These are phyloP conservation scores for Cyberlindnera japonica DNA, from an alignment of 805 yeast genomes.

Conservation along the genomic window DNA sequence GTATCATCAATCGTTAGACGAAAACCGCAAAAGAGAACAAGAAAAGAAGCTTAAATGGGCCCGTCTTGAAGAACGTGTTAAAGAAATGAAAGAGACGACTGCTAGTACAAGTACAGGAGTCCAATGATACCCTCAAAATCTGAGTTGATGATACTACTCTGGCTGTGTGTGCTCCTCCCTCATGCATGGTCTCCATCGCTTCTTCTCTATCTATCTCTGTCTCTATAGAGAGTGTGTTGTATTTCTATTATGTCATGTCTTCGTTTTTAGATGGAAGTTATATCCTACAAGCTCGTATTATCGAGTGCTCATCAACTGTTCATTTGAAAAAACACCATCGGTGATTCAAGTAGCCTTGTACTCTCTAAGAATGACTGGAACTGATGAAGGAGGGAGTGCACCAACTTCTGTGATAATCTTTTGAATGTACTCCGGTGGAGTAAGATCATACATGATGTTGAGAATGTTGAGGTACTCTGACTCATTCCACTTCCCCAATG, in stretches of 20 bases:
- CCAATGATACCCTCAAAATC: too few relatives aligned
- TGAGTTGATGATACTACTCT: neutral
- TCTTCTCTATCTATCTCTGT: neutral
- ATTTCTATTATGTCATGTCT: slow-evolving; percentile 2
- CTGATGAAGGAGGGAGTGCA: slow-evolving; percentile 95
- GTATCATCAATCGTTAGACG: slow-evolving; percentile 76
- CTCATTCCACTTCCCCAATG: slow-evolving; percentile 60
- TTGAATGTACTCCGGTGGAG: slow-evolving; percentile 90
- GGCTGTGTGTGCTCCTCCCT: neutral
- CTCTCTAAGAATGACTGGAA: slow-evolving; percentile 93
- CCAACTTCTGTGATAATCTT: slow-evolving; percentile 96
- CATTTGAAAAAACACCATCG: neutral
- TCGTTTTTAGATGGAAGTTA: too few relatives aligned
- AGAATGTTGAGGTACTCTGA: slow-evolving; percentile 65
- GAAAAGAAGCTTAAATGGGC: slow-evolving; percentile 70
- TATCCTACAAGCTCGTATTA: neutral
- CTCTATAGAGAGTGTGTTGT: neutral
- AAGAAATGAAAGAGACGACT: slow-evolving; percentile 13
- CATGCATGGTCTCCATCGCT: neutral
- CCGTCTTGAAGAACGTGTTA: slow-evolving; percentile 59
- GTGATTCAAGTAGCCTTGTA: slow-evolving; percentile 44
- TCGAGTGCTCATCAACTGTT: neutral
- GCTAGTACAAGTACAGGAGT: too few relatives aligned
- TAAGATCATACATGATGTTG: slow-evolving; percentile 87
- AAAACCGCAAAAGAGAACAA: slow-evolving; percentile 59